A percentile compares a stretch with the other conserved stretches of the same genome.
These are phyloP conservation scores for Chondrus crispus DNA, from an alignment of 23 red algal species.

Conservation along the genomic window DNA sequence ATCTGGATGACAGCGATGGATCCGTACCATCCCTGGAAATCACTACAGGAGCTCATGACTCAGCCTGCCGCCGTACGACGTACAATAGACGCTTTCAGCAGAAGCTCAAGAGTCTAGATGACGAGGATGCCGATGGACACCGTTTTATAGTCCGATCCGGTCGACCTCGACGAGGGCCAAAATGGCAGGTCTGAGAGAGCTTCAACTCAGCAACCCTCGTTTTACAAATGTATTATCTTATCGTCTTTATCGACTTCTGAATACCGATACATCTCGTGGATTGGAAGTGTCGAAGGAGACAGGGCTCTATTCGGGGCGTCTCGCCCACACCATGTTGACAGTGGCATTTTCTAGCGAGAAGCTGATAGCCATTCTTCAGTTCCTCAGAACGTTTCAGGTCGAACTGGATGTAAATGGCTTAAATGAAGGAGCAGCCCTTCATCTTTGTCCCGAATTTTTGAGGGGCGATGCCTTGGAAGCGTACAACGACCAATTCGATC, in stretches of 20 bases:
- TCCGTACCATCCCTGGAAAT: no score
- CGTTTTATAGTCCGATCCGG: no score
- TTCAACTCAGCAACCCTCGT: not conserved
- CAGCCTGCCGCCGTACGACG: no score
- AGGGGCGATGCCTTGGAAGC: not conserved
- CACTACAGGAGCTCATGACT: no score
- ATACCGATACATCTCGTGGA: not conserved
- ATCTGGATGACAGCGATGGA: no score
- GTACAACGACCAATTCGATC: not conserved
- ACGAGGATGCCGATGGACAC: no score
- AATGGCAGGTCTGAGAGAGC: not conserved
- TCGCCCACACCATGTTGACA: not conserved
- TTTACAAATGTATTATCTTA: not conserved
- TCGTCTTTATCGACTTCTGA: not conserved
- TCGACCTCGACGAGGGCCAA: not conserved
- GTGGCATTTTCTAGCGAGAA: not conserved
- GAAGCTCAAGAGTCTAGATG: no score
- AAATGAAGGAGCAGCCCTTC: not conserved
- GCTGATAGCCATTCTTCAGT: not conserved
- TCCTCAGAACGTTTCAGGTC: not conserved
- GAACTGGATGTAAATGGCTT: not conserved
- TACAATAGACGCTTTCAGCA: no score
- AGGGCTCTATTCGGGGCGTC: not conserved
- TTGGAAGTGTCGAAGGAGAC: not conserved
- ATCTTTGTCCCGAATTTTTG: not conserved